These are phyloP conservation scores for Leccinum brunneo-olivaceum DNA, from an alignment of 1,284 basidiomycete genomes.

Conservation along the genomic window DNA sequence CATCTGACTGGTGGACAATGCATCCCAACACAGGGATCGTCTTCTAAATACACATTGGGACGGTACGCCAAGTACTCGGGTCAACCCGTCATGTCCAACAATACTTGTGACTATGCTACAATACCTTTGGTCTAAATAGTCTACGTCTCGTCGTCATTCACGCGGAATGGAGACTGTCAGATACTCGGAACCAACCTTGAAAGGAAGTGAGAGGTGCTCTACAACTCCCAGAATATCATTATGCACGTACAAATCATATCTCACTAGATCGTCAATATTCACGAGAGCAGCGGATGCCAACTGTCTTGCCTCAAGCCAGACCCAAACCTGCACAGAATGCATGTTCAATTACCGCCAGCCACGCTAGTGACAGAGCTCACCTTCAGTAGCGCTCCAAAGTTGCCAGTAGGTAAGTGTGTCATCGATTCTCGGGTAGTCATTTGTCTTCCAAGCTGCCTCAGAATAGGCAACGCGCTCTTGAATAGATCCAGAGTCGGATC, in stretches of 20 bases:
- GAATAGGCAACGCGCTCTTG: constrained; percentile 85
- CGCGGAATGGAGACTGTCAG: constrained; percentile 3
- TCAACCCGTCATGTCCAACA: constrained; percentile 8
- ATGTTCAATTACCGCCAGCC: constrained; percentile 2
- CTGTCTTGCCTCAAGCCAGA: constrained; percentile 84
- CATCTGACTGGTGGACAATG: constrained; percentile 14
- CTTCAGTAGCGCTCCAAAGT: constrained; percentile 82
- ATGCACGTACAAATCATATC: constrained; percentile 65
- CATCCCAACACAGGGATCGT: neutral
- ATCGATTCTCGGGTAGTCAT: constrained; percentile 78
- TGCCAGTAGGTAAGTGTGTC: constrained; percentile 55
- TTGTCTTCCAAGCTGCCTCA: constrained; percentile 82
- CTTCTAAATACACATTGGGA: constrained; percentile 13
- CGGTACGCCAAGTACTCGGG: constrained; percentile 3
- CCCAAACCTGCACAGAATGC: constrained; percentile 61
- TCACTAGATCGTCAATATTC: constrained; percentile 73
- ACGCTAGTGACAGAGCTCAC: constrained; percentile 33
- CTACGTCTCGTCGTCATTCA: constrained; percentile 11
- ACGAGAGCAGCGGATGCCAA: constrained; percentile 73
- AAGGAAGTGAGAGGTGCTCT: constrained; percentile 12
- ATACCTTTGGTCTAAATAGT: constrained; percentile 10
- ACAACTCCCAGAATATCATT: neutral
- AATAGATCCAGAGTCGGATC: constrained; percentile 92
- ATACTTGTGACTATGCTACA: constrained; percentile 16
- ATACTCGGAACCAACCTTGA: constrained; percentile 25